Base-by-base conservation (phyloP, 768 basidiomycete species). In the Suillus ampliporus region DNA sequence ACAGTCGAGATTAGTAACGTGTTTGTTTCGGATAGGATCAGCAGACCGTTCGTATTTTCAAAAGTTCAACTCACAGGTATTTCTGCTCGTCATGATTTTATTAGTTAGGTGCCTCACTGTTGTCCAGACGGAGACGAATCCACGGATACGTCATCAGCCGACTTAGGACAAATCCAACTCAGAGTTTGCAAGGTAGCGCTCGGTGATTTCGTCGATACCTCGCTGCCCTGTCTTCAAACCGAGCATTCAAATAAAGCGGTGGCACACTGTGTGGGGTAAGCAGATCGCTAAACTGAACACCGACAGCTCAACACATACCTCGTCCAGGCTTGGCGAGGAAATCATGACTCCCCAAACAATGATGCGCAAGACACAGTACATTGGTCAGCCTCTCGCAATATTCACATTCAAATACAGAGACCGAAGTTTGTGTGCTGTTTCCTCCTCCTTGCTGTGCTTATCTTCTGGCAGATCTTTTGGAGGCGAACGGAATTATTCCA, bases 381-480 rank as follows among this genome's bases (percentile, higher is more conserved):
- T 58, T 57, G 63, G 48, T 35, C 14, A 43, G 2, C 72, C 73
- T 15, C 50, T 75, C 3, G 70, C 43, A 23, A 72, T 66, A n/a
- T 75, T 76, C 38, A 40, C 68, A 38, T 75, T 75, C 65, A 76
- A 61, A 28, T 76, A 76, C 47, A 69, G 75, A 60, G 74, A 74
- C 52, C 34, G 21, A 26, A 17, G 74, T 76, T 37, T 28, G 41
- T 59, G 73, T 64, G 35, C n/a, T 50, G 57, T 11, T 43, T n/a
- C 38, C 26, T 26, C 5, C 13, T 34, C 9, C 31, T 19, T 23
- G 59, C n/a, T 31, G n/a, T 23, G 28, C 48, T 61, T 44, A 1
- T 0, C 43, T 23, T 11, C 21, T n/a, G 35, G 19, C 46, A 74
- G 74, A 61, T 60, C 67, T 76, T 61, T 61, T 75, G 31, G 68